Base-by-base conservation (phyloP, 2,329 filamentous ascomycete genomes). In the Epichloe uncinata region DNA sequence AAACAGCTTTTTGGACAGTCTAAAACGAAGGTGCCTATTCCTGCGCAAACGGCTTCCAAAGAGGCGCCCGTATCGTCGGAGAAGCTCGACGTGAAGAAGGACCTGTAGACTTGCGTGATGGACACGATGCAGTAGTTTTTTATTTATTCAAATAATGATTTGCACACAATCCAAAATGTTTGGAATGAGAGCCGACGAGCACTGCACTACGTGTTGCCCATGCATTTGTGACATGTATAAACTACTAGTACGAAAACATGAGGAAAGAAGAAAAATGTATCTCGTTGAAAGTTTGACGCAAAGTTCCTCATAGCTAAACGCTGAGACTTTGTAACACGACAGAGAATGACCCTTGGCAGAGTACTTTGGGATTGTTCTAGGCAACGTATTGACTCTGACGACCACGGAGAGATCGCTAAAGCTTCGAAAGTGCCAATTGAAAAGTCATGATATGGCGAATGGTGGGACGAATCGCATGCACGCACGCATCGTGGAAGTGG, bases 241-340 rank as follows among this genome's bases (percentile, higher is more conserved):
- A 30, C 9, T 11, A 11, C 26, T 30, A 11, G 26, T 30, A 37
- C 22, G 16, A 38, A 40, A 33, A 15, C 15, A 6, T 1, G 34
- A 13, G 11, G 16, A 30, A 15, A 37, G 35, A n/a, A 37, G 12
- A 4, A 30, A 35, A 5, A 73, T 83, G 79, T 91, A 78, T 89
- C 86, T 88, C 85, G 79, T 75, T 66, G 74, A 77, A 54, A 63
- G 77, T 79, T 87, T 84, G 87, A 91, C 86, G 85, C 87, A 89
- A 84, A 79, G 76, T 80, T 79, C 77, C 67, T 88, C 85, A 86
- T 82, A 64, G 84, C 82, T 71, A 66, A 67, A 38, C 68, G 80
- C 82, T 85, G 76, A 77, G 72, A 85, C 74, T 78, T 81, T 89
- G 87, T 87, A 91, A 90, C 86, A 91, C 86, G 84, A 87, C 80